Evolutionary conservation across 306 rosid genomes (phyloP), one percentile per base, ranked within the genome.

Genomic region (Vigna mungo): DNA sequence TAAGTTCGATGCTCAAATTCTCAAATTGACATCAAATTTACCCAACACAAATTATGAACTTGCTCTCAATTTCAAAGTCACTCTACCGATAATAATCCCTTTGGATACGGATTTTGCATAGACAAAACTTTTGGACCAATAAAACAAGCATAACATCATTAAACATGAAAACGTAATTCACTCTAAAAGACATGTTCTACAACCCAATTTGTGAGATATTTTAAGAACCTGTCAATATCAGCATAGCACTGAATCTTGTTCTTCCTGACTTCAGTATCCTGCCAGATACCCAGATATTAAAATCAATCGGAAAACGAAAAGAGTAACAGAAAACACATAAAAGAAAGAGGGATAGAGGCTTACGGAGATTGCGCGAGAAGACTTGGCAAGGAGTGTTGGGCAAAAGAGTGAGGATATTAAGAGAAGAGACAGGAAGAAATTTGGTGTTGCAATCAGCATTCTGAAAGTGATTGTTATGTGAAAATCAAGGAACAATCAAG

Each of bases 241-340:
- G 87, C 89, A 71, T 92, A 90, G 75, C 97, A 94, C 70, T 94
- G 93, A 84, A 85, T 82, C 84, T 89, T 94, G 89, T 79, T 90
- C 74, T 89, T 86, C 82, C 95, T 88, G 21, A 78, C 85, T 81
- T 92, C 93, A 74, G 51, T n/a, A 18, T 92, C 97, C 98, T 94
- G 88, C 68, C 68, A 8, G 27, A 66, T 43, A 66, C 44, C 36
- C 68, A 81, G 18, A 76, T 15, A 55, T 9, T 15, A 71, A 69
- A 79, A 34, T 30, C 9, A 60, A 21, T 37, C 65, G 9, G 55
- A 9, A 46, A 0, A 9, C 21, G 17, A 53, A 66, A 21, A 60
- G 41, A 47, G 59, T 25, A 58, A 52, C 14, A 3, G 39, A 27
- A 43, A 44, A 11, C 39, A 13, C 10, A 59, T n/a, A 27, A 37